Base-by-base conservation (phyloP, 2,329 filamentous ascomycete species). In the Elsinoe arachidis region DNA sequence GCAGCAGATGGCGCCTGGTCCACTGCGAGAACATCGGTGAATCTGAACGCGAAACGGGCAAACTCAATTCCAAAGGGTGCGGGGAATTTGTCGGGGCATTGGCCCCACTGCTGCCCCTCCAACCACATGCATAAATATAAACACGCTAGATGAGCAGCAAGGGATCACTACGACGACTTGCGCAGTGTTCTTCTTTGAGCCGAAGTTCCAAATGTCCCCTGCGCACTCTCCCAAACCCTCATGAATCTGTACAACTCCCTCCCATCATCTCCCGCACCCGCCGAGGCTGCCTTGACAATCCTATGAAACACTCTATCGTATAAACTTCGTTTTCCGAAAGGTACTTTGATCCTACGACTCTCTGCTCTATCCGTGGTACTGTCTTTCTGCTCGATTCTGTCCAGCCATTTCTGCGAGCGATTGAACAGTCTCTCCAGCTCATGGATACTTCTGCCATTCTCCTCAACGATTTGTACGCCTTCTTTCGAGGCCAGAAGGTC, bases 291-390 rank as follows among this genome's bases (percentile, higher is more conserved):
- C 15, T 46, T 46, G n/a, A 46, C 41, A 17, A 46, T 46, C 7
- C 41, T 46, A 46, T 46, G 41, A 46, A 23, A 46, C 41, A 46
- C 41, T 46, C 41, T 46, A 46, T 46, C 41, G 41, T 30, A 9
- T 19, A 46, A 19, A 26, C 41, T 46, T 30, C 41, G 41, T 19
- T 46, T 46, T 14, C 41, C 21, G 7, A 46, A 46, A 14, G 41
- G 41, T 2, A 46, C 41, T 14, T 11, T 26, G 19, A 46, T 30
- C 41, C 19, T 23, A 10, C 19, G 21, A 11, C n/a, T 23, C 9
- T 46, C 19, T 30, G 21, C 6, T 17, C 14, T 19, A 14, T 46
- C 41, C 2, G 1, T 12, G 17, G 2, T 11, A 5, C 26, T 4
- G 2, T 46, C 7, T 1, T 12, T 12, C 17, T 2, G 3, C 10